These are phyloP conservation scores for Apostasia ramifera DNA, from an alignment of 106 monocot genomes.

Conservation along the genomic window DNA sequence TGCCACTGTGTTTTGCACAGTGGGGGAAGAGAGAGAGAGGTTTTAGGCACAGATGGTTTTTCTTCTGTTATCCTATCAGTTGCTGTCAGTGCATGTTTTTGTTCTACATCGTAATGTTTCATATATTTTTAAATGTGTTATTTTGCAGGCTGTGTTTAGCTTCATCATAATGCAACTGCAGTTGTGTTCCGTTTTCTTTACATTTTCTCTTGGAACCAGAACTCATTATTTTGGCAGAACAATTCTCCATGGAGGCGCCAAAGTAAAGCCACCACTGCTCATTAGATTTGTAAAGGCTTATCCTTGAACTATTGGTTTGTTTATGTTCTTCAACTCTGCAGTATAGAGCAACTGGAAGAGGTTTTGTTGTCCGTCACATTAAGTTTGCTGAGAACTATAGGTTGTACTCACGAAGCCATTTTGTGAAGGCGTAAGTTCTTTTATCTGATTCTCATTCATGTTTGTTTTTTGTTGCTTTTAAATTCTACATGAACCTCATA, in stretches of 20 bases:
- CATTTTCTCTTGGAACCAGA: conserved; percentile 95
- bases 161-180: conserved; percentile 96
- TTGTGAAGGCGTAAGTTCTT: conserved; percentile 87
- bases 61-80: too few relatives aligned
- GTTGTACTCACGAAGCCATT: conserved; percentile 85
- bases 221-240: conserved; percentile 98
- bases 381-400: conserved; percentile 95
- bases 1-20: too few relatives aligned
- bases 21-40: too few relatives aligned
- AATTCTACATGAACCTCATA: background rate
- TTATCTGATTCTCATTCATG: background rate
- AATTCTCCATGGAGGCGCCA: conserved; percentile 97
- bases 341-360: conserved; percentile 97
- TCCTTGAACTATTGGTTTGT: conserved; percentile 1
- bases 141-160: conserved; percentile 82
- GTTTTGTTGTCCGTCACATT: conserved; percentile 91
- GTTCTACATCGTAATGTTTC: background rate
- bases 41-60: too few relatives aligned
- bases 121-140: background rate
- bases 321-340: conserved; percentile 20
- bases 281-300: too few relatives aligned
- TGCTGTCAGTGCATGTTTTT: background rate
- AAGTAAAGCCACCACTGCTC: conserved; percentile 27
- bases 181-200: conserved; percentile 85
- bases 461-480: background rate